Evolutionary conservation across 1,284 basidiomycete species (phyloP).

Genomic region (Cryptococcus sp.): DNA sequence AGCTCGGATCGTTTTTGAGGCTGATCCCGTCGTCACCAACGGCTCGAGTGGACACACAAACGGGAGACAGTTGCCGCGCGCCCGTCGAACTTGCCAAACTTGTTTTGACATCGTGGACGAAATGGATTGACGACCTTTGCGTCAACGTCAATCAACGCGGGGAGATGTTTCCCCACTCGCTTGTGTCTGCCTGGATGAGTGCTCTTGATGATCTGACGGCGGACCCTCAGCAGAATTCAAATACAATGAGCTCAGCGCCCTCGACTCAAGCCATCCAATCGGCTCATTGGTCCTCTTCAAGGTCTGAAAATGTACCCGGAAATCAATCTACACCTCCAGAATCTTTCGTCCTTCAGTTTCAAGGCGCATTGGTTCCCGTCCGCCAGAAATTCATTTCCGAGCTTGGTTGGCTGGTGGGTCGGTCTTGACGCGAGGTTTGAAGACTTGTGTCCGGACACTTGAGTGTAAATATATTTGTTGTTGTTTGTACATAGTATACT

Average conservation of each 20-base stretch:
- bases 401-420: constrained; percentile 46
- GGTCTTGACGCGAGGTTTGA: neutral
- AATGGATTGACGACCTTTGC: constrained; percentile 35
- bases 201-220: constrained; percentile 28
- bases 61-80: no score
- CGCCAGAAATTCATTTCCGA: constrained; percentile 33
- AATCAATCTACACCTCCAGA: neutral
- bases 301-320: neutral
- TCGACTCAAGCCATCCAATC: constrained; percentile 2
- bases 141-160: constrained; percentile 45
- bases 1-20: constrained; percentile 30
- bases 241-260: no score
- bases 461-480: constrained; percentile 4
- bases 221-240: no score
- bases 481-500: neutral
- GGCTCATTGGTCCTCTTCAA: constrained; percentile 8
- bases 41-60: neutral
- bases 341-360: neutral
- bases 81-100: constrained; percentile 36
- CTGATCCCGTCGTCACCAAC: constrained; percentile 30
- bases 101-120: constrained; percentile 34
- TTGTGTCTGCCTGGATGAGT: constrained; percentile 38
- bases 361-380: constrained; percentile 32
- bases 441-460: neutral
- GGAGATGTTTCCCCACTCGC: constrained; percentile 44